Evolutionary conservation across 23 red algal genomes (phyloP).

Genomic region (Gracilaria gracilis): DNA sequence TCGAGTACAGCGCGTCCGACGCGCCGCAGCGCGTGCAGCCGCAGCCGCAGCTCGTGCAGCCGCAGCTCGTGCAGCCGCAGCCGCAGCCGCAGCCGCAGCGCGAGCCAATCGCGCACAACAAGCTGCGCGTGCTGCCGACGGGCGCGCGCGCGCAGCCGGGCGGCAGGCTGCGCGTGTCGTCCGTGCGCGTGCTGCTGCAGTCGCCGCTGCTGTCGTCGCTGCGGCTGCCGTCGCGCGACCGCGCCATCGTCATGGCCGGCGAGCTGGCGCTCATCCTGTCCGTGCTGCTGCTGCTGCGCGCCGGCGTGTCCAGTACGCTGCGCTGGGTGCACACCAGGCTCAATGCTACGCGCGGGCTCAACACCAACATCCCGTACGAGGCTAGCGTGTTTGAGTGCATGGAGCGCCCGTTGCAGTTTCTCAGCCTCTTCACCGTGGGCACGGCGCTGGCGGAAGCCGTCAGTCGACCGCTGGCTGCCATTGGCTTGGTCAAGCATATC

Average conservation of each 20-base stretch:
- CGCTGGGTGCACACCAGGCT: conserved; percentile 88
- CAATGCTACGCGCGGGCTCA: conserved; percentile 66
- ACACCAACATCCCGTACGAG: conserved; percentile 84
- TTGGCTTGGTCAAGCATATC: conserved; percentile 85
- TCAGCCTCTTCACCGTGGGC: conserved; percentile 88
- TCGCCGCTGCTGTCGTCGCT: conserved; percentile 2
- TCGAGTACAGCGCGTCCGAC: background rate
- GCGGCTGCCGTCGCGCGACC: conserved; percentile 52
- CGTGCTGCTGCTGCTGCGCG: conserved; percentile 85
- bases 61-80: background rate
- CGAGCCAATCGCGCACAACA: background rate
- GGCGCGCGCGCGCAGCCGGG: background rate
- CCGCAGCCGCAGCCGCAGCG: too few relatives aligned
- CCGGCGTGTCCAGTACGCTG: conserved; percentile 84
- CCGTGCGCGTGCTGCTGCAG: conserved; percentile 16
- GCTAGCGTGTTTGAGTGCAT: conserved; percentile 96
- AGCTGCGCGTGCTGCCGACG: background rate
- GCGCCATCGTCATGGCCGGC: conserved; percentile 67
- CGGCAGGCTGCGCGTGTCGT: background rate
- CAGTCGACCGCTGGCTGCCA: conserved; percentile 89
- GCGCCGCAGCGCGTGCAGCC: background rate
- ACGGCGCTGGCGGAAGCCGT: conserved; percentile 93
- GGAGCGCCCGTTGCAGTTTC: conserved; percentile 97
- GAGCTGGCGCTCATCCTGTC: conserved; percentile 70
- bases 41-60: background rate